Evolutionary conservation across 2,329 filamentous ascomycete genomes (phyloP), one percentile per base, ranked within the genome.

Genomic region (Elsinoe australis): DNA sequence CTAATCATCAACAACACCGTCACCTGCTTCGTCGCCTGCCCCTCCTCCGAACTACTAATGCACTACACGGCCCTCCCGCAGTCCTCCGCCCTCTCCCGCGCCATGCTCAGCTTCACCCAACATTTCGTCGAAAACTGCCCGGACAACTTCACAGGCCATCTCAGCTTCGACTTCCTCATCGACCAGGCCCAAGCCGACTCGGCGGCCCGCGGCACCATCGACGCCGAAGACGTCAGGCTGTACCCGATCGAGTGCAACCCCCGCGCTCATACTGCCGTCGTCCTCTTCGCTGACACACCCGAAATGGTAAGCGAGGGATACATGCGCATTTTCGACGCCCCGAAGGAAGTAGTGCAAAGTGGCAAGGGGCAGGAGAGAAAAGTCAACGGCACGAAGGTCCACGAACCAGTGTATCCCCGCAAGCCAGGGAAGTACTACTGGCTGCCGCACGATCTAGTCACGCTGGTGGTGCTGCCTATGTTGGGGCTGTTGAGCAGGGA

Each of bases 211-310:
- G 53, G 53, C 4, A 39, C 28, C 22, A 36, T 51, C 12, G 48
- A 57, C 10, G 55, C 63, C 54, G 24, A 21, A 15, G 39, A 44
- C 39, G 56, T 67, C 9, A 58, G 55, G 21, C 60, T 85, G 1
- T 82, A 78, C 53, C 79, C 81, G 0, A 85, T 86, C 49, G 82
- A 85, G 58, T 85, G 82, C 58, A 86, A 85, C 49, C 82, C 82
- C 0, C 69, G 82, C 10, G 78, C 77, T 0, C 82, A 86, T 56
- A 86, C 82, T 0, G 82, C 82, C 0, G 75, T 82, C 0, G 70
- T 78, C 1, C 64, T 85, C 1, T 83, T 86, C 59, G 65, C 66
- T 28, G 59, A 63, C 3, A 66, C 66, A 3, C 57, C 61, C 1
- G 66, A 71, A 18, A 64, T 80, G 56, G 67, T 71, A 1, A 58